phyloP scores from a whole-genome alignment of 2,329 filamentous ascomycete species.

The Verticillium zaregamsianum region DNA sequence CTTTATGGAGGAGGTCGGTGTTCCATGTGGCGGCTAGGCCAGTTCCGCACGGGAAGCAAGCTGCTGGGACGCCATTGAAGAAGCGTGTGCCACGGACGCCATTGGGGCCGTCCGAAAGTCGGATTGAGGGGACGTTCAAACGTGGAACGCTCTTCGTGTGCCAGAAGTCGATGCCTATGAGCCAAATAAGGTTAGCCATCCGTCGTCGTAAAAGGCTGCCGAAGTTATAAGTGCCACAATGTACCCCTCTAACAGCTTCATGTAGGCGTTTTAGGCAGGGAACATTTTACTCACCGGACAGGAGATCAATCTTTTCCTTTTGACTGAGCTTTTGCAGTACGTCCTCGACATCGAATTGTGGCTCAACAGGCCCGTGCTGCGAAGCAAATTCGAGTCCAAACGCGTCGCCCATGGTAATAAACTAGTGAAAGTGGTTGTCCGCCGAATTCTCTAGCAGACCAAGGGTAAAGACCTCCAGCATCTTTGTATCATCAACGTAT shows the following conservation, averaged over 20 bases:
- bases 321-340: not conserved
- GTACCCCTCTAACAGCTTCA: not conserved
- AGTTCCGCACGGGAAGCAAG: slow-evolving; percentile 14
- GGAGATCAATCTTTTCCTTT: not conserved
- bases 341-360: not conserved
- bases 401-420: too few species aligned
- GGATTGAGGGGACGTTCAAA: not conserved
- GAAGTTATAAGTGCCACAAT: not conserved
- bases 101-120: slow-evolving; percentile 1
- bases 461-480: too few species aligned
- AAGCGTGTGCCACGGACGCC: not conserved
- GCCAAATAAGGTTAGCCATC: too few species aligned
- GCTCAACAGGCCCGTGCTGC: too few species aligned
- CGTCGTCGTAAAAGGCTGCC: too few species aligned
- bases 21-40: slow-evolving; percentile 34
- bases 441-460: too few species aligned
- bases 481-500: too few species aligned
- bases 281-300: slow-evolving; percentile 27
- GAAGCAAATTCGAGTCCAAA: too few species aligned
- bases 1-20: slow-evolving; percentile 16
- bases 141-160: not conserved
- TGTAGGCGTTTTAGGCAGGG: not conserved
- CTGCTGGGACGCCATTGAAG: slow-evolving; percentile 1
- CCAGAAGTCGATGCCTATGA: slow-evolving; percentile 42
- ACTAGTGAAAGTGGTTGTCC: too few species aligned